phyloP scores from a whole-genome alignment of 176 grass and related monocot species.

The Tillandsia fasciculata region DNA sequence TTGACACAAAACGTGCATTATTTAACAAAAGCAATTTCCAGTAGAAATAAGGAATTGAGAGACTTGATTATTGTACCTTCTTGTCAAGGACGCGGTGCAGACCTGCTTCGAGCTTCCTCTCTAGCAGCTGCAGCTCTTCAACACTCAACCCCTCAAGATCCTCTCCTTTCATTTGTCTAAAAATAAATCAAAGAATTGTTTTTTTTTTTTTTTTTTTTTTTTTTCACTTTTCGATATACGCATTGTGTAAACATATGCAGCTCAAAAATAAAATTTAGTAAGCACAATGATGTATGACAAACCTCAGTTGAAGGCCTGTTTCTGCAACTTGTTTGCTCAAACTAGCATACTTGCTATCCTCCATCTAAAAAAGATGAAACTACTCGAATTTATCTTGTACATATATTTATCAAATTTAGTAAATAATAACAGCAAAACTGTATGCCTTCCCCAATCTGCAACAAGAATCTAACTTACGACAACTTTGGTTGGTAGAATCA shows the following conservation, averaged over 20 bases:
- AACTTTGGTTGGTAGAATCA: too few relatives aligned
- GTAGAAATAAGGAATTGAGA: neutral
- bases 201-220: neutral
- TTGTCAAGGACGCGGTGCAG: slow-evolving; percentile 53
- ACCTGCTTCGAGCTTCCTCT: slow-evolving; percentile 76
- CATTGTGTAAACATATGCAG: slow-evolving; percentile 6
- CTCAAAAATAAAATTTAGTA: slow-evolving; percentile 10
- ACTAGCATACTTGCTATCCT: slow-evolving; percentile 43
- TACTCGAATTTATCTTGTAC: slow-evolving; percentile 6
- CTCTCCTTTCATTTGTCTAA: slow-evolving; percentile 88
- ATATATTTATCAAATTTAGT: slow-evolving; percentile 6
- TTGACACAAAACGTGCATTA: neutral
- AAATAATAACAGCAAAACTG: neutral
- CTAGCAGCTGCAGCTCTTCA: slow-evolving; percentile 65
- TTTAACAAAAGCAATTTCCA: neutral
- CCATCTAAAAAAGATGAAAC: slow-evolving; percentile 41
- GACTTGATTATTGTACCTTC: slow-evolving; percentile 45
- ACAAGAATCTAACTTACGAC: too few relatives aligned
- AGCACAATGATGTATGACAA: slow-evolving; percentile 18
- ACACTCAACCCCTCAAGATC: slow-evolving; percentile 61
- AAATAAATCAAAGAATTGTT: slow-evolving; percentile 2
- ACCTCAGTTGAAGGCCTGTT: slow-evolving; percentile 74
- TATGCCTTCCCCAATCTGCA: neutral
- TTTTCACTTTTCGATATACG: neutral
- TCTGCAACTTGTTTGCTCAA: slow-evolving; percentile 70